Base-by-base conservation (phyloP, 768 basidiomycete genomes). In the Auriscalpium orientale region DNA sequence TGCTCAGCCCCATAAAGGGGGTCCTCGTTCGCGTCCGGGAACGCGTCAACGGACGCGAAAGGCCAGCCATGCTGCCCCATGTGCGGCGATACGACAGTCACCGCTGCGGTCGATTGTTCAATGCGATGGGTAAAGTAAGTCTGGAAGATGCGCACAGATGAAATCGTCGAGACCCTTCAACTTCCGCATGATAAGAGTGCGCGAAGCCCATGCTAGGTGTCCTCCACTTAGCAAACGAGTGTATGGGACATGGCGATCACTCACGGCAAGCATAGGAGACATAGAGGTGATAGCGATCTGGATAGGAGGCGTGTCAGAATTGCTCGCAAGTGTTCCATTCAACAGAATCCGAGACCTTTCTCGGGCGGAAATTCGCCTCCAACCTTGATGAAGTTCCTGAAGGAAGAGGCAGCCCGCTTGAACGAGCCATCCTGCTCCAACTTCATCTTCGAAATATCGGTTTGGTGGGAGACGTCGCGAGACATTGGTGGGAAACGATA, bases 251-350 rank as follows among this genome's bases (percentile, higher is more conserved):
- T 36, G n/a, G 38, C 37, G 20, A 7, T 28, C 28, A 66, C 86
- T 67, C 60, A 91, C 89, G 93, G 64, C 93, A 98, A 2, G 87
- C 83, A 60, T 84, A 83, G 4, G 88, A 89, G 56, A 97, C 89
- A 64, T 91, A 95, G 62, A 95, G 89, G 62, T 90, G 89, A 68
- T 98, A 98, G 46, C 95, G 85, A 58, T 84, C 92, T 92, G 46
- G 11, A 46, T n/a, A 38, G 28, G 28, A 28, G 28, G 28, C 7
- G 28, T 7, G 28, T 28, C 4, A 28, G 28, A 28, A 5, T 4
- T 28, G 7, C 28, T 28, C 28, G 4, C 28, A 28, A 28, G 5
- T 7, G 28, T 28, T 28, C 28, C 2, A 28, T 7, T 28, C 28
- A 28, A 4, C 28, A 28, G 28, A 4, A 28, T 7, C 22, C 4